Evolutionary conservation across 495 filamentous ascomycete species (phyloP), one percentile per base, ranked within the genome.

Genomic region (Penicillium nucicola): DNA sequence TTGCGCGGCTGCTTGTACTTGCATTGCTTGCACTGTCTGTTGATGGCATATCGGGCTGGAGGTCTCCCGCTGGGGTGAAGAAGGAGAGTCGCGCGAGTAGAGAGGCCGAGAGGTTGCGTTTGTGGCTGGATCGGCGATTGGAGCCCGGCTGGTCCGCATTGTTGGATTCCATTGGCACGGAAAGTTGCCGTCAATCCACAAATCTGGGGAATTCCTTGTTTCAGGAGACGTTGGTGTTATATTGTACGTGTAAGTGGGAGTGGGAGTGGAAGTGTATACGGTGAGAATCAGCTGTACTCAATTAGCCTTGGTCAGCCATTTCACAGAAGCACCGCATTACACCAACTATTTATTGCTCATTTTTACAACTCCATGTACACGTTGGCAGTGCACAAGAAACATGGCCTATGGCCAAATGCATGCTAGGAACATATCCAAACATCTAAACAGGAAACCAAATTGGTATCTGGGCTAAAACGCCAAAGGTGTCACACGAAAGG

Each of bases 81-180:
- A 86, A 84, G 33, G 82, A 80, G 32, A 72, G 64, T 44, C 61
- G 67, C 19, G 65, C 75, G 15, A 71, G 56, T 82, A 75, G 57
- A 80, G 77, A 84, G 45, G 83, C 84, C 4, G 87, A 88, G 23
- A 84, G 60, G 58, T 72, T 86, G 61, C 84, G 77, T 62, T 78
- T 86, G 69, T 87, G 85, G 44, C 67, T 70, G 61, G 71, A 69
- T 49, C 71, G 72, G 42, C 71, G 68, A 52, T 62, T 67, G 37
- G 37, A 48, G 7, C 25, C 25, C 5, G 25, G 25, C 25, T 52
- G 52, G 49, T 56, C 61, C 54, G 57, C 58, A 48, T 53, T 61
- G 49, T 51, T 65, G 42, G 45, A 50, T 53, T 74, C 69, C 70
- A 74, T 72, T 71, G 67, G 57, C 10, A 28, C 25, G 25, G 25